These are phyloP conservation scores for Chaetomiaceae sp. DNA, from an alignment of 2,329 filamentous ascomycete genomes.

Conservation along the genomic window DNA sequence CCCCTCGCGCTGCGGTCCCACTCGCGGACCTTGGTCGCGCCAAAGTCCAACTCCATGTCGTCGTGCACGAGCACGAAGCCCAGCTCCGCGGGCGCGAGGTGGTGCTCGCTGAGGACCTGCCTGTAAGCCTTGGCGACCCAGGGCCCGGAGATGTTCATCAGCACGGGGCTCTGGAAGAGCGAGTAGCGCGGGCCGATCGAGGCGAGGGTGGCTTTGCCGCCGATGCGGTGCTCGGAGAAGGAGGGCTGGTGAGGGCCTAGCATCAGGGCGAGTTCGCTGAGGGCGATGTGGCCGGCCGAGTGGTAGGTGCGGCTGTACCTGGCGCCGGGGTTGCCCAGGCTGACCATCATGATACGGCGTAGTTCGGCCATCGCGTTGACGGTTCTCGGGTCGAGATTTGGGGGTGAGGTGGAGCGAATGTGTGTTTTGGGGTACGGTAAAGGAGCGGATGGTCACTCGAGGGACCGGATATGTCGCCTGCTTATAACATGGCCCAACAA, in stretches of 20 bases:
- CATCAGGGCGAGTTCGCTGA: constrained; percentile 52
- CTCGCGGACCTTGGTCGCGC: constrained; percentile 57
- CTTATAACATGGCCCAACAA: not conserved
- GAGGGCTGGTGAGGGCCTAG: constrained; percentile 41
- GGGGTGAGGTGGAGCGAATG: not conserved
- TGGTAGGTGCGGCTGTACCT: constrained; percentile 74
- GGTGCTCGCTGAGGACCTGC: constrained; percentile 41
- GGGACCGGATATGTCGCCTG: not conserved
- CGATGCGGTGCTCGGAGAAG: constrained; percentile 42
- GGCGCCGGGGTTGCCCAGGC: constrained; percentile 71
- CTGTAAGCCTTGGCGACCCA: constrained; percentile 63
- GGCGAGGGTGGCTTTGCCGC: constrained; percentile 46
- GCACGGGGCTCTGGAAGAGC: constrained; percentile 65
- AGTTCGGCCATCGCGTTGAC: constrained; percentile 13
- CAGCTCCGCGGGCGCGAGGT: constrained; percentile 27
- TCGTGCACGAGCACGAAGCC: constrained; percentile 78
- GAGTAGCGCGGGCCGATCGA: constrained; percentile 50
- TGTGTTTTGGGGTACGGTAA: not conserved
- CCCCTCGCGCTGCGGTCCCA: constrained; percentile 61
- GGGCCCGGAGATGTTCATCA: constrained; percentile 81
- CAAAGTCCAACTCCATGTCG: constrained; percentile 70
- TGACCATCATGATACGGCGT: constrained; percentile 69
- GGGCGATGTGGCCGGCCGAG: constrained; percentile 75
- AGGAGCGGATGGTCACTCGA: not conserved
- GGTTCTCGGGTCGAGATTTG: too few relatives aligned